Evolutionary conservation across 495 filamentous ascomycete species (phyloP).

Genomic region (Neurospora hispaniola): DNA sequence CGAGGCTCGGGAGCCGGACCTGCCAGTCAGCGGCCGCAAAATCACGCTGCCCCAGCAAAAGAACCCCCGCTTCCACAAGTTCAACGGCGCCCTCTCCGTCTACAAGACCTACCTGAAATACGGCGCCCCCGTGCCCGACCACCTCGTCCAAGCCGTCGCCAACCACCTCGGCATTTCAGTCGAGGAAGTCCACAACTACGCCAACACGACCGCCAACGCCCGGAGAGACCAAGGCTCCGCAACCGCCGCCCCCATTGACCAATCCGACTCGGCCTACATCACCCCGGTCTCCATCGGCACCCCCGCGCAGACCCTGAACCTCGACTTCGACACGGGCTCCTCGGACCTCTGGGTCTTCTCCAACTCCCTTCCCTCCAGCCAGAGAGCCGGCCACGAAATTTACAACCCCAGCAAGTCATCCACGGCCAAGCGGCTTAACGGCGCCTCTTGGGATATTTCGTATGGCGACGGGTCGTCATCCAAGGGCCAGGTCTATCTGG

Average conservation of each 20-base stretch:
- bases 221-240: slow-evolving; percentile 37
- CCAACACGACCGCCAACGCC: background rate
- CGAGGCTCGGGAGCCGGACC: background rate
- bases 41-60: slow-evolving; percentile 43
- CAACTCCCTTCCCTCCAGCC: slow-evolving; percentile 13
- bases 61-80: slow-evolving; percentile 32
- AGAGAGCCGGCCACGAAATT: slow-evolving; percentile 41
- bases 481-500: slow-evolving; percentile 56
- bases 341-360: slow-evolving; percentile 57
- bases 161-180: background rate
- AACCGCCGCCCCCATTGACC: slow-evolving; percentile 43
- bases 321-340: slow-evolving; percentile 71
- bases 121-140: slow-evolving; percentile 30
- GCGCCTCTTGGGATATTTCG: slow-evolving; percentile 52
- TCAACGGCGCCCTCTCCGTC: slow-evolving; percentile 43
- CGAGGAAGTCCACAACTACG: slow-evolving; percentile 13
- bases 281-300: slow-evolving; percentile 57
- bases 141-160: slow-evolving; percentile 28
- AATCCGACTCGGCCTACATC: slow-evolving; percentile 56
- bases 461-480: slow-evolving; percentile 65
- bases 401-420: slow-evolving; percentile 43
- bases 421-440: slow-evolving; percentile 38
- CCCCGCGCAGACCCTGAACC: slow-evolving; percentile 45
- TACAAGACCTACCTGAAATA: slow-evolving; percentile 54
- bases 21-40: slow-evolving; percentile 1